These are phyloP conservation scores for Gymnopilus junonius DNA, from an alignment of 768 basidiomycete genomes.

Conservation along the genomic window DNA sequence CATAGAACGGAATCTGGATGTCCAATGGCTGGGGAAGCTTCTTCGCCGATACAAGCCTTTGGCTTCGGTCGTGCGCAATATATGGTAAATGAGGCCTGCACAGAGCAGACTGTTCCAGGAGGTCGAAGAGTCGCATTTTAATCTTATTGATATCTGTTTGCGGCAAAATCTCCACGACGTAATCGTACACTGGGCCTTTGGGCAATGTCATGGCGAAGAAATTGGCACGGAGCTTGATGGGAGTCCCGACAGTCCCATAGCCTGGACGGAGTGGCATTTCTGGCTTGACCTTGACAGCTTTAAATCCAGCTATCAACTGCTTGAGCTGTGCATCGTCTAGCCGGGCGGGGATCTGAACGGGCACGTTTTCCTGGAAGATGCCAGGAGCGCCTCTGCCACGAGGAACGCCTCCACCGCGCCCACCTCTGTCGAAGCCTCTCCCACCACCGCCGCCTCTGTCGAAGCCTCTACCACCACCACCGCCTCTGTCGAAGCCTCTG, in stretches of 20 bases:
- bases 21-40: conserved; percentile 49
- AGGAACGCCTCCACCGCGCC: conserved; percentile 25
- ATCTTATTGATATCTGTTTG: conserved; percentile 47
- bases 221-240: conserved; percentile 60
- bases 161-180: conserved; percentile 55
- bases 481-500: not conserved
- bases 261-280: conserved; percentile 58
- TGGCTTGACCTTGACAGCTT: conserved; percentile 32
- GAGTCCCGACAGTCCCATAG: conserved; percentile 53
- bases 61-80: conserved; percentile 57
- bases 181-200: conserved; percentile 56
- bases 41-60: conserved; percentile 49
- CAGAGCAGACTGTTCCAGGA: conserved; percentile 48
- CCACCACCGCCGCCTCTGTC: conserved; percentile 23
- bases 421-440: conserved; percentile 23
- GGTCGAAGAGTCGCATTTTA: conserved; percentile 55
- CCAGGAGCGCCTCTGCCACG: conserved; percentile 34
- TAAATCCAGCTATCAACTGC: conserved; percentile 44
- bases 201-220: conserved; percentile 61
- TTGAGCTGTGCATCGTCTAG: conserved; percentile 36
- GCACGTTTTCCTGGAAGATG: conserved; percentile 42
- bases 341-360: conserved; percentile 39
- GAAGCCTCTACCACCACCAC: conserved; percentile 23
- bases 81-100: conserved; percentile 41
- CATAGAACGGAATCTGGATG: conserved; percentile 45